Percentiles rank a stretch among this genome's conserved stretches.
These are phyloP conservation scores for Leccinum subgranulosum DNA, from an alignment of 768 basidiomycete species.

Conservation along the genomic window DNA sequence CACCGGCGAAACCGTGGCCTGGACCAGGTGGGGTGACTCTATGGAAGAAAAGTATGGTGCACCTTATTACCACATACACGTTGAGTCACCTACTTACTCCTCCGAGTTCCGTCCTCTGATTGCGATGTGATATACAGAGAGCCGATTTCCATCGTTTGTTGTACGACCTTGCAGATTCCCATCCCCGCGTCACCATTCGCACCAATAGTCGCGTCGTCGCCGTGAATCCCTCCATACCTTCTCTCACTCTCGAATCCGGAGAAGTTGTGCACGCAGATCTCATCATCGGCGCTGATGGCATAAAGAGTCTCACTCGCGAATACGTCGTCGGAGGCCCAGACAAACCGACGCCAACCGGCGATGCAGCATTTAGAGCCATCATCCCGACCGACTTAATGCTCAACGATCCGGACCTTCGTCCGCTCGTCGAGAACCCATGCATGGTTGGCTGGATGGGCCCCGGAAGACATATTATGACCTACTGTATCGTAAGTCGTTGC, in stretches of 20 bases:
- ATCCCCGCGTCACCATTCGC: conserved; percentile 33
- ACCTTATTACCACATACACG: conserved; percentile 36
- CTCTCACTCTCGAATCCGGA: conserved; percentile 41
- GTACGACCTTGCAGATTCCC: conserved; percentile 34
- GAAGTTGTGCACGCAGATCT: conserved; percentile 42
- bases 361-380: conserved; percentile 59
- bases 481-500: conserved; percentile 37
- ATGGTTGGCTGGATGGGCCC: conserved; percentile 64
- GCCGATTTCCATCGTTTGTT: conserved; percentile 47
- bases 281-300: conserved; percentile 50
- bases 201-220: conserved; percentile 36
- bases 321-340: conserved; percentile 47
- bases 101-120: background rate
- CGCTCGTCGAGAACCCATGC: conserved; percentile 48
- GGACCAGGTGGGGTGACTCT: conserved; percentile 34
- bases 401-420: conserved; percentile 48
- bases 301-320: conserved; percentile 49
- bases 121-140: conserved; percentile 22
- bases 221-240: conserved; percentile 31
- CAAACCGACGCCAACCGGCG: conserved; percentile 52
- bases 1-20: conserved; percentile 35
- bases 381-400: conserved; percentile 45
- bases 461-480: conserved; percentile 42
- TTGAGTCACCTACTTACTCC: conserved; percentile 5
- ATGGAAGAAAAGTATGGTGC: conserved; percentile 34